Evolutionary conservation across 495 filamentous ascomycete species (phyloP).

Genomic region (Tuber indicum): DNA sequence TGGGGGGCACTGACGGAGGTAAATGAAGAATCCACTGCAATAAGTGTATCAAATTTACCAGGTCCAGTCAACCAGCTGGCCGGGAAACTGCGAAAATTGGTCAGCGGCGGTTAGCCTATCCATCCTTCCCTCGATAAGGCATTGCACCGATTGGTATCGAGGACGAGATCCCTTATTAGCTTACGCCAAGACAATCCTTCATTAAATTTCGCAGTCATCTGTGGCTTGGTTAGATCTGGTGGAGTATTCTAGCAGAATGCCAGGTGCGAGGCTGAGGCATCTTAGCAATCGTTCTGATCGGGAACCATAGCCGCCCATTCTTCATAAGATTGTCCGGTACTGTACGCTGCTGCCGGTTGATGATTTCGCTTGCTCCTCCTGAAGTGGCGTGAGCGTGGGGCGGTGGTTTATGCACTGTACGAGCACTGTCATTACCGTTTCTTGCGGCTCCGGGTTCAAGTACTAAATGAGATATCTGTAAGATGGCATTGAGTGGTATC

Average conservation of each 20-base stretch:
- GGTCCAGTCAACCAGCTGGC: background rate
- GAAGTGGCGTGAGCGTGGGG: background rate
- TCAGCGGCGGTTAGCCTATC: background rate
- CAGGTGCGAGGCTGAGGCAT: background rate
- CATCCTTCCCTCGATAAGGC: background rate
- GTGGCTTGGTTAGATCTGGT: background rate
- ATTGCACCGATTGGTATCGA: background rate
- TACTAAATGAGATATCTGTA: too few relatives aligned
- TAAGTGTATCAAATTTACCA: background rate
- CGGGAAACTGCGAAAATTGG: background rate
- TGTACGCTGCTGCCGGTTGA: background rate
- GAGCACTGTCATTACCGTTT: too few relatives aligned
- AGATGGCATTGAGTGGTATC: too few relatives aligned
- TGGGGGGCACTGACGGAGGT: background rate
- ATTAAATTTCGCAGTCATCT: background rate
- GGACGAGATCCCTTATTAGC: background rate
- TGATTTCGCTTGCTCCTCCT: background rate
- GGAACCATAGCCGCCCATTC: background rate
- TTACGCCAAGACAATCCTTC: background rate
- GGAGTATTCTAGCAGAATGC: background rate
- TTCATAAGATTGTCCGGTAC: background rate
- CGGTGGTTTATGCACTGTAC: background rate
- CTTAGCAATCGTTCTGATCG: background rate
- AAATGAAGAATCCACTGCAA: background rate
- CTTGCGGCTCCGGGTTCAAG: too few relatives aligned